A percentile compares a stretch with the other conserved stretches of the same genome.
phyloP scores from a whole-genome alignment of 1,139 yeast species.

The Eremothecium sinecaudum region DNA sequence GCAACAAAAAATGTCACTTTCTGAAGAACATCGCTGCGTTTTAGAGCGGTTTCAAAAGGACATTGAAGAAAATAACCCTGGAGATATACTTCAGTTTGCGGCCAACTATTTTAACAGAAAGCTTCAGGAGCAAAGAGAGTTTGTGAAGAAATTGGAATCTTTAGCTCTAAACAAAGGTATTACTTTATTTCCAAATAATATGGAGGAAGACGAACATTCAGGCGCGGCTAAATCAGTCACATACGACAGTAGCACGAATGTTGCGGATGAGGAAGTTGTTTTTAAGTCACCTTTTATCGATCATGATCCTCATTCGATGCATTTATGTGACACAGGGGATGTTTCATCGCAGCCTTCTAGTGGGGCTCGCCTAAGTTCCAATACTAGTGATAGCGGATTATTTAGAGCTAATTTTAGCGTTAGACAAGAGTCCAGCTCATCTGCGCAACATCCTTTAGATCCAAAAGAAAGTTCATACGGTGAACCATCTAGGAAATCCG shows the following conservation, averaged over 20 bases:
- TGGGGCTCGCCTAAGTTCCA: neutral
- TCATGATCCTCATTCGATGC: constrained; percentile 52
- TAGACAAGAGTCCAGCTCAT: constrained; percentile 26
- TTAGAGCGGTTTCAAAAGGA: constrained; percentile 56
- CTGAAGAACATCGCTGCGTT: constrained; percentile 41
- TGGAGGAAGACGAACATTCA: constrained; percentile 14
- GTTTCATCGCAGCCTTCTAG: constrained; percentile 7
- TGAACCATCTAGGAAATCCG: constrained; percentile 12
- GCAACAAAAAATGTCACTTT: constrained; percentile 26
- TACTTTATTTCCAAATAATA: constrained; percentile 38
- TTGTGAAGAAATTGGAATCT: constrained; percentile 44
- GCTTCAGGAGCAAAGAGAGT: constrained; percentile 51
- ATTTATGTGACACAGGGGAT: constrained; percentile 23
- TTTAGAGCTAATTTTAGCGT: constrained; percentile 42
- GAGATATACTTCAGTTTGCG: constrained; percentile 64
- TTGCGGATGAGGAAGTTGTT: constrained; percentile 23
- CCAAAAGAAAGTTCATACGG: constrained; percentile 11
- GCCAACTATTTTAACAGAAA: constrained; percentile 59
- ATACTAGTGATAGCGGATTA: constrained; percentile 28
- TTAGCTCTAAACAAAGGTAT: constrained; percentile 47
- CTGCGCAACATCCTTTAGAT: constrained; percentile 22
- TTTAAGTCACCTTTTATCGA: constrained; percentile 59
- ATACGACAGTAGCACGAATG: constrained; percentile 6
- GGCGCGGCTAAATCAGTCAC: constrained; percentile 11
- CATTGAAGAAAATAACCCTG: constrained; percentile 52